Base-by-base conservation (phyloP, 2,329 filamentous ascomycete genomes). In the Exophiala oligosperma region DNA sequence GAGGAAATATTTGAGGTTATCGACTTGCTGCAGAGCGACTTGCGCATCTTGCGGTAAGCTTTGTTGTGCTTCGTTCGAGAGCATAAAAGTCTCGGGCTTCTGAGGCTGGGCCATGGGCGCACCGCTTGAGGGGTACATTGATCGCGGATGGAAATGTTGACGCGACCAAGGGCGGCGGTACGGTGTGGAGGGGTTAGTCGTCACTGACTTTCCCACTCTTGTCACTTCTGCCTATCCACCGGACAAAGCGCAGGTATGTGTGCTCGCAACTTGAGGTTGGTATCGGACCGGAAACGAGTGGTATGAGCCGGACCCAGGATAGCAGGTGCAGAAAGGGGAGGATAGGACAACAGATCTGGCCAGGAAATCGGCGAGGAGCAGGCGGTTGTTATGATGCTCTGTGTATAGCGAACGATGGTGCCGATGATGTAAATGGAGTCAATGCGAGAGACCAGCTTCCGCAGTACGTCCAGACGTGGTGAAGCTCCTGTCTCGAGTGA, bases 1-100 rank as follows among this genome's bases (percentile, higher is more conserved):
- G 77, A 99, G 89, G 77, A 99, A 99, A 79, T 97, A 99, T 85
- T 99, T 99, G 71, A 99, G 80, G 77, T 97, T 97, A 77, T 99
- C 94, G 67, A 99, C 94, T 78, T 99, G 94, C 77, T 97, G 93
- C 67, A 99, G 83, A 61, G 94, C 94, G 72, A 97, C 92, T 80
- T 97, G 91, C 69, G 92, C 92, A 81, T 97, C 94, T 68, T 95
- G 91, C 56, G 94, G 94, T 66, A 99, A 84, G 69, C 91, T 93
- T 79, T 97, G 92, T 79, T 97, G 93, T 61, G 94, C 93, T 79
- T 97, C 93, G 71, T 89, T 92, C 74, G 93, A 96, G 74, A 99
- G 84, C 88, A 99, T 93, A 74, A 99, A 99, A 41, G 94, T 97
- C 82, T 99, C 94, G 67, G 94, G 94, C 77, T 96, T 97, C 79